These are phyloP conservation scores for Neurospora sp. DNA, from an alignment of 495 filamentous ascomycete species.

Conservation along the genomic window DNA sequence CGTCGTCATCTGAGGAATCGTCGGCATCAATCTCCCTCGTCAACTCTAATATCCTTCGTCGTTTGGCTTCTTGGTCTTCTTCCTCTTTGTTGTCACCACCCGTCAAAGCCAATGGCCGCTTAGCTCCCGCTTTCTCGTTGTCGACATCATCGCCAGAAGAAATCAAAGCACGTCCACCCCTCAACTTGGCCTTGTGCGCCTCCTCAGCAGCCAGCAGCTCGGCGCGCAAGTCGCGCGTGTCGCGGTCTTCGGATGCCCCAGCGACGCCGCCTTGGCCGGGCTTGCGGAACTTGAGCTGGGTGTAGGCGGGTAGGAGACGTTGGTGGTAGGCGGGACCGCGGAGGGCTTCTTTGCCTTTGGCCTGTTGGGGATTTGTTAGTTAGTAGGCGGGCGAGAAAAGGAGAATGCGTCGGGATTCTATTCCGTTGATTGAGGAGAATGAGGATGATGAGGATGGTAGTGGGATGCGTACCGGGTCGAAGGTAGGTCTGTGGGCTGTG, in stretches of 20 bases:
- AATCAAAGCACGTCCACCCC: constrained; percentile 40
- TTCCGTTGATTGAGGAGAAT: neutral
- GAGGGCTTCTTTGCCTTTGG: constrained; percentile 88
- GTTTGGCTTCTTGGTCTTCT: constrained; percentile 74
- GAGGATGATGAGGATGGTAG: neutral
- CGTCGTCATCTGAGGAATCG: constrained; percentile 54
- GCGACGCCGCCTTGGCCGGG: constrained; percentile 81
- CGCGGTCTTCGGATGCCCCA: constrained; percentile 34
- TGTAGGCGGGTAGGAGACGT: constrained; percentile 86
- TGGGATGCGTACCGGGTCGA: constrained; percentile 62
- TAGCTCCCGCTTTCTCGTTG: constrained; percentile 35
- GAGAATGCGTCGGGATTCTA: neutral
- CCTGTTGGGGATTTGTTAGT: constrained; percentile 39
- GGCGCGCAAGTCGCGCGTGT: constrained; percentile 73
- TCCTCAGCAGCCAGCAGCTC: constrained; percentile 86
- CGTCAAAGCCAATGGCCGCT: constrained; percentile 53
- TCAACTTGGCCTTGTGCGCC: constrained; percentile 75
- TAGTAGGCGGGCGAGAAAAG: no score
- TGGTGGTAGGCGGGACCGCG: constrained; percentile 95
- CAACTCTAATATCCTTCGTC: constrained; percentile 78
- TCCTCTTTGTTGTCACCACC: constrained; percentile 32
- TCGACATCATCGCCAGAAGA: constrained; percentile 15
- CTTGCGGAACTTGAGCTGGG: constrained; percentile 79
- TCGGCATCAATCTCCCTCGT: constrained; percentile 87
- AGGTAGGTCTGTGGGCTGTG: constrained; percentile 81